Base-by-base conservation (phyloP, 208 protist species). In the Acanthamoeba healyi region DNA sequence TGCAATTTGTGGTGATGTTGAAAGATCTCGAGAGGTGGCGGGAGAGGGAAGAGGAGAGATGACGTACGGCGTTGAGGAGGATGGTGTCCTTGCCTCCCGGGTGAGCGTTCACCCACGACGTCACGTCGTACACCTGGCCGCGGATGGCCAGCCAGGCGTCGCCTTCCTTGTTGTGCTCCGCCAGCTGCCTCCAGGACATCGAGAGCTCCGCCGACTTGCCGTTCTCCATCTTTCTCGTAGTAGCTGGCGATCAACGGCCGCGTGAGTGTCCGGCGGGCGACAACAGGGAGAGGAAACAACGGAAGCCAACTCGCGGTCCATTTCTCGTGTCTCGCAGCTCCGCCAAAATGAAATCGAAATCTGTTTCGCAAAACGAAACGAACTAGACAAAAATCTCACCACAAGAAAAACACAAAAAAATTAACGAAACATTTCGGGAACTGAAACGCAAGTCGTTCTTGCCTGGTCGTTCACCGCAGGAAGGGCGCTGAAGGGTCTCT, bases 161-260 rank as follows among this genome's bases (percentile, higher is more conserved):
- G 12, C 63, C 77, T 44, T 86, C 77, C 46, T 38, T n/a, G 77
- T 86, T 86, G 77, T 86, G 77, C 32, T 86, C 77, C 44, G 77
- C 77, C 38, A 86, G 44, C 77, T 86, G 77, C 77, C 22, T 86
- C 77, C 77, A 86, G 77, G 77, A 86, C 38, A n/a, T n/a, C n/a
- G n/a, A n/a, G n/a, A 86, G 24, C 44, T 86, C 42, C 14, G 61
- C 70, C 38, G 38, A 79, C 36, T 40, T 40, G 15, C 10, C 7
- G 77, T 58, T 86, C 7, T 51, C 77, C 77, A 61, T 84, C 40
- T 51, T 38, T 0, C 26, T 32, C 7, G 58, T 51, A 10, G 51
- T 26, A 58, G 51, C n/a, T n/a, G n/a, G n/a, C n/a, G n/a, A n/a
- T n/a, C n/a, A n/a, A n/a, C n/a, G n/a, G 51, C 51, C 46, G 51